A percentile compares a stretch with the other conserved stretches of the same genome.
phyloP scores from a whole-genome alignment of 352 stramenopile species.

The Pythium dissotocum region DNA sequence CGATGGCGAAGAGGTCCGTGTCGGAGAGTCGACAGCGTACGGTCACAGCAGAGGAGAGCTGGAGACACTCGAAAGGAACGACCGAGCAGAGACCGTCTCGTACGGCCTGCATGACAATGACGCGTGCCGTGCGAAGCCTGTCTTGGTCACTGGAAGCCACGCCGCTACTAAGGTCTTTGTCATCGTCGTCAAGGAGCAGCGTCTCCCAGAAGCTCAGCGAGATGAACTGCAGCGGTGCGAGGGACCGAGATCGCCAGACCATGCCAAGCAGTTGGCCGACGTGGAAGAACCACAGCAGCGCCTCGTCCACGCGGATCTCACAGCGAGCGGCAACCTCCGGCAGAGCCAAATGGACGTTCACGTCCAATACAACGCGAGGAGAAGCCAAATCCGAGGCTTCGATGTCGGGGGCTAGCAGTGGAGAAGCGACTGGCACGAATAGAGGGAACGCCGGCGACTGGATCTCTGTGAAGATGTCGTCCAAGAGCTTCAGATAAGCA shows the following conservation, averaged over 20 bases:
- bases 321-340: conserved; percentile 8
- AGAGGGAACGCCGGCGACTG: conserved; percentile 66
- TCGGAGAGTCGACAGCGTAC: conserved; percentile 29
- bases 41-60: conserved; percentile 38
- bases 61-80: conserved; percentile 48
- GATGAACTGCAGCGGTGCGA: conserved; percentile 60
- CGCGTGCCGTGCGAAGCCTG: not conserved
- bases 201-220: conserved; percentile 42
- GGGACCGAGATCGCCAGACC: conserved; percentile 47
- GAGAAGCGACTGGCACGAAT: conserved; percentile 36
- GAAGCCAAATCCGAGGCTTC: not conserved
- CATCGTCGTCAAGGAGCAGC: not conserved
- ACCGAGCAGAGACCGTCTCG: conserved; percentile 59
- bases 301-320: conserved; percentile 20
- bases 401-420: not conserved
- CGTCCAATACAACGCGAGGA: conserved; percentile 30
- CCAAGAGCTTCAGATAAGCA: conserved; percentile 55
- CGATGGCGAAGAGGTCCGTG: conserved; percentile 10
- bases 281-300: conserved; percentile 55
- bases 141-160: not conserved
- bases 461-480: conserved; percentile 46
- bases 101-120: conserved; percentile 36
- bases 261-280: conserved; percentile 65
- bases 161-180: not conserved
- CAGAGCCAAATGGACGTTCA: conserved; percentile 51